Conservation (phyloP, 805 yeast species). For the Diddensiella santjacobensis region DNA sequence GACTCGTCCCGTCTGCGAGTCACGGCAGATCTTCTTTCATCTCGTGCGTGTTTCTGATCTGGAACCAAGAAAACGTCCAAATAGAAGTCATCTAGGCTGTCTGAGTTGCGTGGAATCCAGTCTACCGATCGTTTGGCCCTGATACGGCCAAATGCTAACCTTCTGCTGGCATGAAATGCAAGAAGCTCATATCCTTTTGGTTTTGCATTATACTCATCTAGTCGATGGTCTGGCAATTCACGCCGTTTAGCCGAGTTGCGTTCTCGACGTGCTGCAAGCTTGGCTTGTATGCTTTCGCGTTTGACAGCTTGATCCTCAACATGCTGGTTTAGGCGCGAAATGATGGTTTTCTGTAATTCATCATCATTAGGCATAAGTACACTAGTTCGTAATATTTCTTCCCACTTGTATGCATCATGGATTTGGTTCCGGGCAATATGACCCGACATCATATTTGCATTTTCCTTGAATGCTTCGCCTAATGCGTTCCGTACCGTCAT, state of each 20-base stretch:
- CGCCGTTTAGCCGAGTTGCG: neutral
- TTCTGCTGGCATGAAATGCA: neutral
- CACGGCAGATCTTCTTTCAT: neutral
- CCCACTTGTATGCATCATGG: slow-evolving; percentile 14
- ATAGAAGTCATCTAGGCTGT: slow-evolving; percentile 6
- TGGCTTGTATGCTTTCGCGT: neutral
- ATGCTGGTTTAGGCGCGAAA: neutral
- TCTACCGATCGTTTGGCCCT: neutral
- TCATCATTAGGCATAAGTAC: neutral
- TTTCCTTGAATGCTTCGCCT: slow-evolving; percentile 1
- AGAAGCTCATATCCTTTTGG: neutral
- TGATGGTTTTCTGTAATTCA: neutral
- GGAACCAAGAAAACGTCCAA: slow-evolving; percentile 8
- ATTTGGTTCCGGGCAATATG: slow-evolving; percentile 10
- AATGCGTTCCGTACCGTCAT: neutral
- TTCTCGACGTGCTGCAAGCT: neutral
- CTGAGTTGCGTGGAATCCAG: neutral
- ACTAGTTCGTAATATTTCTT: slow-evolving; percentile 6
- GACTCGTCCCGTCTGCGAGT: neutral
- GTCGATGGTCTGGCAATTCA: neutral
- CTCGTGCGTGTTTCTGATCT: neutral
- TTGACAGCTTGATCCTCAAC: neutral
- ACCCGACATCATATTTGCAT: slow-evolving; percentile 13
- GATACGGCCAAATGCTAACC: neutral
- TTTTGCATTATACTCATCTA: neutral